These are phyloP conservation scores for Balamuthia mandrillaris DNA, from an alignment of 208 protist species.

Conservation along the genomic window DNA sequence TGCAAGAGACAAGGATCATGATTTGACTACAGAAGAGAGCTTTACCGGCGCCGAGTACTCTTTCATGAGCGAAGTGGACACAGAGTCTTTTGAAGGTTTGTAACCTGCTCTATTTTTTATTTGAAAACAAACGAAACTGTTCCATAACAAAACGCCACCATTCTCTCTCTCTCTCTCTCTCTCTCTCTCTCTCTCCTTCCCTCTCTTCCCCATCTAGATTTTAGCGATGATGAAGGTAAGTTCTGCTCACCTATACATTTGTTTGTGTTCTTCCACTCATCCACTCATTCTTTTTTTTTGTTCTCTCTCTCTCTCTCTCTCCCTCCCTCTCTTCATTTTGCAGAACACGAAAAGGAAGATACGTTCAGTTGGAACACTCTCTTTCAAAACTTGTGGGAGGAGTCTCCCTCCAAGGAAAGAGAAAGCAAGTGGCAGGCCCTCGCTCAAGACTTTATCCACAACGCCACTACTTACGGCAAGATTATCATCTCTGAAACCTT, in stretches of 20 bases:
- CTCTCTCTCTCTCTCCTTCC: too few species aligned
- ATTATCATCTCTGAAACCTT: constrained; percentile 44
- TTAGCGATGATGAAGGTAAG: constrained; percentile 30
- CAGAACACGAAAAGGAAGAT: constrained; percentile 34
- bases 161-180: too few species aligned
- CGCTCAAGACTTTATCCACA: constrained; percentile 40
- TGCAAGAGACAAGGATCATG: constrained; percentile 14
- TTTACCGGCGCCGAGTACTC: constrained; percentile 41
- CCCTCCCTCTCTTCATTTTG: neutral
- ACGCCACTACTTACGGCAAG: constrained; percentile 36
- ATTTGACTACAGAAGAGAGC: constrained; percentile 37
- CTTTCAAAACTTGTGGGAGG: constrained; percentile 28
- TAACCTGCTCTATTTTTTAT: too few species aligned
- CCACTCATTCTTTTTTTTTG: neutral
- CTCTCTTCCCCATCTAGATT: too few species aligned
- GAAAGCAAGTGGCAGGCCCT: constrained; percentile 20
- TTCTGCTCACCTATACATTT: neutral
- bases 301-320: neutral
- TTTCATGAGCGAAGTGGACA: constrained; percentile 41
- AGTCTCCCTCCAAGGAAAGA: neutral
- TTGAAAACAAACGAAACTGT: too few species aligned
- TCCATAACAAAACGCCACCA: too few species aligned
- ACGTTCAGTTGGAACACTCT: constrained; percentile 36
- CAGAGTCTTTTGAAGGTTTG: constrained; percentile 38
- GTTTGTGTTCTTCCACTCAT: neutral